Evolutionary conservation across 1,284 basidiomycete genomes (phyloP).

Genomic region (Naganishia sp.): DNA sequence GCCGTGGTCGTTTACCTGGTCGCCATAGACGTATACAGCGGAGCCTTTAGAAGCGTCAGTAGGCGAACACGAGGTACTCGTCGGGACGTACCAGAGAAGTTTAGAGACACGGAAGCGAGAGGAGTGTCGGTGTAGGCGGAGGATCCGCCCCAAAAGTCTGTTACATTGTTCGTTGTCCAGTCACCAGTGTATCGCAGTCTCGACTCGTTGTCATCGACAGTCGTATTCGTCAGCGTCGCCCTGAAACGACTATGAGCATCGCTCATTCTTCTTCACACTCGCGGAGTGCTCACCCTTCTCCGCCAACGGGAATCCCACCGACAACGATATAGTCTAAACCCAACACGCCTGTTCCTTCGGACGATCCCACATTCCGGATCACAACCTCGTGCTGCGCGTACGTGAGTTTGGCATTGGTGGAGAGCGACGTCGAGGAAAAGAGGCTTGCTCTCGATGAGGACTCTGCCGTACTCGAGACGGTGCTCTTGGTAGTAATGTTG

Average conservation of each 20-base stretch:
- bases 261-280: neutral
- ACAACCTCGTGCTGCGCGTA: constrained; percentile 39
- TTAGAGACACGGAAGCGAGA: constrained; percentile 42
- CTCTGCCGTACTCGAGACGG: neutral
- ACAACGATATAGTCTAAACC: constrained; percentile 45
- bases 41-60: constrained; percentile 40
- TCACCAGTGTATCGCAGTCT: constrained; percentile 44
- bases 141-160: constrained; percentile 45
- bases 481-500: constrained; percentile 8
- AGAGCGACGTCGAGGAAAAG: constrained; percentile 37
- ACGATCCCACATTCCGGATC: constrained; percentile 42
- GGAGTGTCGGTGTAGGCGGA: constrained; percentile 46
- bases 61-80: neutral
- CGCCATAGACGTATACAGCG: constrained; percentile 53
- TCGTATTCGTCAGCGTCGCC: constrained; percentile 46
- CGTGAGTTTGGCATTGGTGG: constrained; percentile 15
- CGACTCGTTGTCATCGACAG: constrained; percentile 45
- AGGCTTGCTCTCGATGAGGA: constrained; percentile 37
- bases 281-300: constrained; percentile 41
- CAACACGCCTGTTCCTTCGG: constrained; percentile 37
- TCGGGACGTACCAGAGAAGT: constrained; percentile 42
- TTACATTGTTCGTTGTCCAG: constrained; percentile 50
- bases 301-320: constrained; percentile 40
- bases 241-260: constrained; percentile 34
- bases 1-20: constrained; percentile 55